Evolutionary conservation across 2,329 filamentous ascomycete genomes (phyloP).

Genomic region (Colletotrichum filicis): DNA sequence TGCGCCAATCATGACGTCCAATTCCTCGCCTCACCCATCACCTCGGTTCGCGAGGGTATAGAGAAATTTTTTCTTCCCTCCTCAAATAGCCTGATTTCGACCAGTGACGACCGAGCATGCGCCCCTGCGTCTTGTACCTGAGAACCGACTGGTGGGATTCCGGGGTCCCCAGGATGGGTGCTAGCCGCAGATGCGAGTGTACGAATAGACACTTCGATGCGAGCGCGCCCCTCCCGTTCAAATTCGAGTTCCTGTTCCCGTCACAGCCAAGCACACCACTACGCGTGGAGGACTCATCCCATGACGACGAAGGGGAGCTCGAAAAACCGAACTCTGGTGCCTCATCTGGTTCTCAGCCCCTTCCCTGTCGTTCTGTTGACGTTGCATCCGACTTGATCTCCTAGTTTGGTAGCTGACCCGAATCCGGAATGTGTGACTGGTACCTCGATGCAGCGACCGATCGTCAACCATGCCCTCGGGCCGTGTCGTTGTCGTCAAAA

Average conservation of each 20-base stretch:
- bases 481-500: not conserved
- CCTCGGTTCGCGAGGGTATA: not conserved
- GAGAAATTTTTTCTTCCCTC: not conserved
- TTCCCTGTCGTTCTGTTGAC: slow-evolving; percentile 3
- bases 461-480: not conserved
- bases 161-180: slow-evolving; percentile 22
- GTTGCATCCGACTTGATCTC: not conserved
- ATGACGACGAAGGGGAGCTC: not conserved
- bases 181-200: slow-evolving; percentile 20
- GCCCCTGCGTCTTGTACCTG: slow-evolving; percentile 13
- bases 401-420: not conserved
- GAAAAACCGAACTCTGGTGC: not conserved
- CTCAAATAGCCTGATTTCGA: slow-evolving; percentile 27
- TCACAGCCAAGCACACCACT: not conserved
- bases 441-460: not conserved
- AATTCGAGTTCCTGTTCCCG: not conserved
- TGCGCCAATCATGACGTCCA: slow-evolving; percentile 6
- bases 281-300: not conserved
- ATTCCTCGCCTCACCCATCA: not conserved
- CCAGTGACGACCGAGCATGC: slow-evolving; percentile 1
- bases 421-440: slow-evolving; percentile 4
- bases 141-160: slow-evolving; percentile 31
- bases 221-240: not conserved
- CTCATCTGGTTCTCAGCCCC: not conserved
- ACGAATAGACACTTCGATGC: not conserved